Evolutionary conservation across 2,329 filamentous ascomycete genomes (phyloP).

Genomic region (Ceratocystis albifundus): DNA sequence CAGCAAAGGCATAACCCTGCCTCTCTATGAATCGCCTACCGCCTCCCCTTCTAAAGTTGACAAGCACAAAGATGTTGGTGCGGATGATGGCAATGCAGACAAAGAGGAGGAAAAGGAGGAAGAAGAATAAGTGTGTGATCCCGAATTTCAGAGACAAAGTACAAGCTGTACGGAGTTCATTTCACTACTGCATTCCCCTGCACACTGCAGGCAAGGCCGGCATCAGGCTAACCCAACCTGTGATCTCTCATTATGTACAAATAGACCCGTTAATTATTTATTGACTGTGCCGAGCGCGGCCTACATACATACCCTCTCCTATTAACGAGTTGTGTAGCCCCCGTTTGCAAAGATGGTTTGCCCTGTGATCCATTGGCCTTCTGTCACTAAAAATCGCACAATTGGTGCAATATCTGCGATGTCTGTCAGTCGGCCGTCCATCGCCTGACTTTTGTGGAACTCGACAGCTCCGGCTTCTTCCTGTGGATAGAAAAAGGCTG

Average conservation of each 20-base stretch:
- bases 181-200: neutral
- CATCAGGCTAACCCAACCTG: neutral
- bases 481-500: conserved; percentile 37
- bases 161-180: neutral
- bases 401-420: conserved; percentile 38
- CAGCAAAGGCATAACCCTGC: conserved; percentile 38
- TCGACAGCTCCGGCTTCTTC: conserved; percentile 35
- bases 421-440: conserved; percentile 34
- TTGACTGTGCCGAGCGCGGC: neutral
- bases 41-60: conserved; percentile 35
- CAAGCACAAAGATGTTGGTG: conserved; percentile 54
- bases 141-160: neutral
- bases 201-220: neutral
- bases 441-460: conserved; percentile 36
- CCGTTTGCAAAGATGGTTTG: conserved; percentile 41
- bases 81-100: conserved; percentile 35
- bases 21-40: conserved; percentile 27
- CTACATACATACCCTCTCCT: neutral
- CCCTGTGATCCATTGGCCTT: conserved; percentile 37
- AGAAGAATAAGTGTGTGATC: conserved; percentile 1
- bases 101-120: conserved; percentile 10
- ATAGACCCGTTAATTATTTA: neutral
- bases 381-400: conserved; percentile 35
- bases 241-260: neutral
- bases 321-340: conserved; percentile 36